Conservation (phyloP, 768 basidiomycete genomes). For the Pleurotus platypus region DNA sequence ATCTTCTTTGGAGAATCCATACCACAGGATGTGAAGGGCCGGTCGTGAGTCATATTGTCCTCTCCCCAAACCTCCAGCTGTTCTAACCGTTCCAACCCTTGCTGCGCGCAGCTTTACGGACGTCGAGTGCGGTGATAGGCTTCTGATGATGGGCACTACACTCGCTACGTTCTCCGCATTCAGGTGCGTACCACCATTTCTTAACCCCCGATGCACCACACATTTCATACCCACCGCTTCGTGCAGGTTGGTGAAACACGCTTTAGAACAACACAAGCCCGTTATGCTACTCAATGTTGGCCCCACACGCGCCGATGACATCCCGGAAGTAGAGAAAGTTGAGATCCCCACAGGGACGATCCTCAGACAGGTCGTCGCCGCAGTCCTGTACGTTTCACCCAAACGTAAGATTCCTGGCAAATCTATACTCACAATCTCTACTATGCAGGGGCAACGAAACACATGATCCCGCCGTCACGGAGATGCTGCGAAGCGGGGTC, state of each 20-base stretch:
- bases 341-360: constrained; percentile 74
- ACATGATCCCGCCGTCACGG: constrained; percentile 41
- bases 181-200: constrained; percentile 40
- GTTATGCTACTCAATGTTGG: constrained; percentile 85
- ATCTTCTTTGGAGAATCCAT: constrained; percentile 94
- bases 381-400: constrained; percentile 51
- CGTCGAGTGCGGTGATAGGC: constrained; percentile 56
- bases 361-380: constrained; percentile 59
- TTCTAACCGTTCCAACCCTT: no score
- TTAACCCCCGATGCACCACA: not conserved
- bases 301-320: constrained; percentile 78
- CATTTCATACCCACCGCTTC: not conserved
- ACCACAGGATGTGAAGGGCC: constrained; percentile 53
- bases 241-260: constrained; percentile 72
- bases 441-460: constrained; percentile 41
- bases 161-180: constrained; percentile 93
- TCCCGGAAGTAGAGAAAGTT: constrained; percentile 71
- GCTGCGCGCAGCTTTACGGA: constrained; percentile 44
- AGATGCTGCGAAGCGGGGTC: constrained; percentile 59
- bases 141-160: constrained; percentile 86
- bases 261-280: constrained; percentile 70
- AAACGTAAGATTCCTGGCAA: not conserved
- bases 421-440: constrained; percentile 3
- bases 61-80: no score
- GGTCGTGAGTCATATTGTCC: constrained; percentile 52